Evolutionary conservation across 2,329 filamentous ascomycete species (phyloP), one percentile per base, ranked within the genome.

Genomic region (Aspergillus brunneoviolaceus): DNA sequence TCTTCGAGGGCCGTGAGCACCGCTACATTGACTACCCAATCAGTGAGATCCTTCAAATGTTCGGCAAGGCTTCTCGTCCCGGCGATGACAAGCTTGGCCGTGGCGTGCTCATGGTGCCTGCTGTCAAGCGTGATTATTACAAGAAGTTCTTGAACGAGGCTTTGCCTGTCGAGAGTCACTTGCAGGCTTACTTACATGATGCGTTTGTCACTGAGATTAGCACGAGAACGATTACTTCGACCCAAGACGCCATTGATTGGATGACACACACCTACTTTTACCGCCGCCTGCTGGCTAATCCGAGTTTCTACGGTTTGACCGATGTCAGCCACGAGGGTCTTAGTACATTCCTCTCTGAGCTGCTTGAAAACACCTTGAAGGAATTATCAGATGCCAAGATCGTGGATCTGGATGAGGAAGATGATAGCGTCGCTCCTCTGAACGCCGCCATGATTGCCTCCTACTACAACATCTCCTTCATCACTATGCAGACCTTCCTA

Each of bases 201-300:
- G 93, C 92, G 0, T 98, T 99, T 69, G 94, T 99, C 49, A 93
- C 94, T 0, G 95, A 99, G 77, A 92, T 98, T 70, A 97, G 92
- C 81, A 96, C 92, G 19, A 94, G 92, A 81, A 96, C 93, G 75
- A 95, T 99, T 62, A 87, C 92, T 69, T 96, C 93, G 12, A 96
- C 92, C 14, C 95, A 98, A 69, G 94, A 98, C 78, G 95, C 94
- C 11, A 93, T 99, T 67, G 96, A 96, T 77, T 99, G 95, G 95
- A 91, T 92, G 42, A 98, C 95, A 0, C 98, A 97, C 74, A 97
- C 94, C 11, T 99, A 96, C 80, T 97, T 98, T 79, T 99, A 99
- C 79, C 89, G 95, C 49, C 89, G 95, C 60, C 84, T 99, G 42
- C 84, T 98, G 39, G 93, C 94, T 31, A 99, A 99, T 74, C 95